Base-by-base conservation (phyloP, 2,329 filamentous ascomycete species). In the Balansia obtecta region DNA sequence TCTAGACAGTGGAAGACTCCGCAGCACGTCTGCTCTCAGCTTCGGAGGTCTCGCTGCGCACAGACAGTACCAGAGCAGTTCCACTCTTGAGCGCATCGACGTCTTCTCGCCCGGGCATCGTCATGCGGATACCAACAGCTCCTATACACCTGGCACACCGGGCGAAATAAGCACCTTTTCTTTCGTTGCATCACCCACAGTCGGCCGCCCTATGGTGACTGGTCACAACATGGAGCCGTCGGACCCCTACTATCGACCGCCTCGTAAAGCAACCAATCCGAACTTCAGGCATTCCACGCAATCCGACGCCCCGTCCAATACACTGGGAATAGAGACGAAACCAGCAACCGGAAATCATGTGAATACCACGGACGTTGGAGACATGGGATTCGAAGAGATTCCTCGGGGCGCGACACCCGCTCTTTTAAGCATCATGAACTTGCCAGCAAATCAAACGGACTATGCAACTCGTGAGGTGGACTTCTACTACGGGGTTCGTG, bases 401-500 rank as follows among this genome's bases (percentile, higher is more conserved):
- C 66, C 68, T 2, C 66, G 69, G 18, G 70, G 68, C 16, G 65
- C 65, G 12, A 74, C 74, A 2, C 71, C 74, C 3, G 70, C 70
- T 1, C 70, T 70, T 2, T 57, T 67, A 43, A 58, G 66, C 10
- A 27, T 41, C 22, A 51, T 55, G 51, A 54, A 49, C 51, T 65
- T 75, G 34, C 72, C 77, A 37, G 69, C 73, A 1, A 82, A 80
- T 20, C 76, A 81, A 45, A 83, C 86, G 1, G 91, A 98, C 62
- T 97, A 97, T 62, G 85, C 90, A 2, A 93, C 91, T 1, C 84
- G 93, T 50, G 93, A 98, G 66, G 88, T 94, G 0, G 93, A 98
- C 65, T 95, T 95, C 60, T 97, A 97, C 68, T 97, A 98, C 60
- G 86, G 89, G 10, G 86, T 95, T 16, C 82, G 93, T 34, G 93